Percentiles rank a stretch among this genome's conserved stretches.
Conservation (phyloP, 371 early-diverging fungal species). For the Lichtheimia corymbifera region DNA sequence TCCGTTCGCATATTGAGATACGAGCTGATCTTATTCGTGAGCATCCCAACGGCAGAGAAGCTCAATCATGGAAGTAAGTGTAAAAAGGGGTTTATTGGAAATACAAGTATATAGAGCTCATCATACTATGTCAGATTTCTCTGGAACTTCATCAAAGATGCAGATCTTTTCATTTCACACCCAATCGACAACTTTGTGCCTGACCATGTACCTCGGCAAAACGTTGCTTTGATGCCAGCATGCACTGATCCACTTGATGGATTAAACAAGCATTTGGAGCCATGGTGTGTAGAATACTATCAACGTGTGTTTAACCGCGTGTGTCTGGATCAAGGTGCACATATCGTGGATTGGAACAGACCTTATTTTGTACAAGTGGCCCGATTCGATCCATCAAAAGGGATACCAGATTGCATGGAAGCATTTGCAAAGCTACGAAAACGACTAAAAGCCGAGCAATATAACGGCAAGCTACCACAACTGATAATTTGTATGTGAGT, state of each 20-base stretch:
- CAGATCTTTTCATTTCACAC: constrained; percentile 80
- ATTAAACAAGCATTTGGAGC: constrained; percentile 66
- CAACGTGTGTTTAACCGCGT: constrained; percentile 76
- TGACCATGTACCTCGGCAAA: constrained; percentile 62
- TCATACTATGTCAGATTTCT: no score
- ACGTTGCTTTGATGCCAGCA: constrained; percentile 74
- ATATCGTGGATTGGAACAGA: constrained; percentile 58
- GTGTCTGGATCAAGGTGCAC: constrained; percentile 68
- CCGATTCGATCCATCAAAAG: constrained; percentile 88
- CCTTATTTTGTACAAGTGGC: constrained; percentile 87
- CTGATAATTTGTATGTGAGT: constrained; percentile 74
- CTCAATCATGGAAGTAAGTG: constrained; percentile 60
- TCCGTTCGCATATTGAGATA: constrained; percentile 87
- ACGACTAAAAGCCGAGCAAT: constrained; percentile 42
- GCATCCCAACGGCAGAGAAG: constrained; percentile 55
- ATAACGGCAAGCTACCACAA: constrained; percentile 58
- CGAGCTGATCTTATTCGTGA: constrained; percentile 67
- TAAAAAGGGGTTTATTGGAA: neutral
- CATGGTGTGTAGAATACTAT: constrained; percentile 63
- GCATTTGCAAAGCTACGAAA: constrained; percentile 66
- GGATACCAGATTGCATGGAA: constrained; percentile 78
- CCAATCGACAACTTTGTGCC: constrained; percentile 78
- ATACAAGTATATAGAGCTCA: no score
- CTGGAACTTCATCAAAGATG: constrained; percentile 70
- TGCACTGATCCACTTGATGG: constrained; percentile 77